Base-by-base conservation (phyloP, 2,329 filamentous ascomycete species). In the Fusarium odoratissimum region DNA sequence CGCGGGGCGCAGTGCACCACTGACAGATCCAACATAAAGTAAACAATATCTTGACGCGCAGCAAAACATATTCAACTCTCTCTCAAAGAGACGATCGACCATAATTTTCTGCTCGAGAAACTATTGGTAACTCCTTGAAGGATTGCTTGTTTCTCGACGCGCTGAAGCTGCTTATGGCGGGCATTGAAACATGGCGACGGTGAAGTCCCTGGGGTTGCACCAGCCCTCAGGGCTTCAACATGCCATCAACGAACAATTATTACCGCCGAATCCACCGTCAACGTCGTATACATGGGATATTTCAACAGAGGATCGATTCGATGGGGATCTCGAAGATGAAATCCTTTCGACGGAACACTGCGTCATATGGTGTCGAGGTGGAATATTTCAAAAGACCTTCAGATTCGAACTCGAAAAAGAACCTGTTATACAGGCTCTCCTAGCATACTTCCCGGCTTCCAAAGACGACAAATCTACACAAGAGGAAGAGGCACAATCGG, bases 161-260 rank as follows among this genome's bases (percentile, higher is more conserved):
- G 41, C 49, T 28, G 25, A 54, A 71, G 71, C 56, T 61, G 76
- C 79, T 64, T 77, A 82, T 83, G 81, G 81, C 79, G 77, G 75
- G 69, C 72, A 61, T 63, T 60, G 56, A 76, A 78, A 75, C 58
- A 99, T 99, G 97, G 95, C 95, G 76, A 91, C 93, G 80, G 90
- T 98, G 83, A 93, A 91, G 82, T 98, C 95, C 73, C 89, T 98
- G 78, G 96, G 96, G 82, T 87, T 97, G 79, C 95, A 98, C 85
- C 91, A 93, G 84, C 95, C 97, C 68, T 90, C 93, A 69, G 95
- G 92, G 73, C 87, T 98, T 72, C 90, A 90, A 70, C 94, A 96
- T 85, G 91, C 97, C 72, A 89, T 97, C 75, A 88, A 91, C 75
- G 95, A 98, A 82, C 89, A 91, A 64, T 88, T 97, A 44, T 86